Evolutionary conservation across 1,284 basidiomycete species (phyloP).

Genomic region (Microbotryum intermedium): DNA sequence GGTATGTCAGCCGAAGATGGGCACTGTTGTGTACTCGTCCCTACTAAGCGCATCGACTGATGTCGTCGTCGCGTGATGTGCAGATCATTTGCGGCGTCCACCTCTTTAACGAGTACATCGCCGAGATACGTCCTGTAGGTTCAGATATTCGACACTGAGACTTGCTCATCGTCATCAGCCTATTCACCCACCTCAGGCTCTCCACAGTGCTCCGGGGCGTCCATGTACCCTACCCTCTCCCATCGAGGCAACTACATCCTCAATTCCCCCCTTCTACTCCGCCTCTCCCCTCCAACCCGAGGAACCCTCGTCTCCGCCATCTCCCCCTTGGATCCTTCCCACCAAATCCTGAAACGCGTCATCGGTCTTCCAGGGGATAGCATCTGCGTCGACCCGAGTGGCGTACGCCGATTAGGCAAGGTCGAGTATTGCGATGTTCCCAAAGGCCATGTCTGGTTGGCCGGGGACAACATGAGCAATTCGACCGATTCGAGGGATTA

Average conservation of each 20-base stretch:
- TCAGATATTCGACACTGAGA: fast-evolving
- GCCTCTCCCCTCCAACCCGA: constrained; percentile 39
- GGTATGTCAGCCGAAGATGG: too few relatives aligned
- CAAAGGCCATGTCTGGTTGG: constrained; percentile 62
- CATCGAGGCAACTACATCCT: constrained; percentile 26
- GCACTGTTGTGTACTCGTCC: too few relatives aligned
- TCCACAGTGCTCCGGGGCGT: constrained; percentile 31
- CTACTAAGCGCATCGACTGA: too few relatives aligned
- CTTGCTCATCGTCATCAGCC: fast-evolving
- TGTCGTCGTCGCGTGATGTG: too few relatives aligned
- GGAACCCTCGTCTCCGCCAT: constrained; percentile 74
- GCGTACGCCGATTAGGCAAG: constrained; percentile 31
- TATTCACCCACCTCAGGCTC: not conserved
- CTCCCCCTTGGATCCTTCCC: constrained; percentile 62
- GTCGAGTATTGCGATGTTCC: constrained; percentile 35
- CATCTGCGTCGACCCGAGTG: constrained; percentile 71
- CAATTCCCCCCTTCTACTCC: constrained; percentile 24
- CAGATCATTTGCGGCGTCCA: constrained; percentile 27
- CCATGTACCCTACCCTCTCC: constrained; percentile 32
- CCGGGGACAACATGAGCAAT: constrained; percentile 75
- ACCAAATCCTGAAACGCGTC: constrained; percentile 68
- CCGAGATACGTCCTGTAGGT: constrained; percentile 30
- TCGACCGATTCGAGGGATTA: constrained; percentile 83
- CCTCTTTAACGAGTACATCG: constrained; percentile 30
- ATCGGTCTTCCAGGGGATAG: constrained; percentile 84